Evolutionary conservation across 2,329 filamentous ascomycete species (phyloP).

Genomic region (Ophidiomyces ophidiicola): DNA sequence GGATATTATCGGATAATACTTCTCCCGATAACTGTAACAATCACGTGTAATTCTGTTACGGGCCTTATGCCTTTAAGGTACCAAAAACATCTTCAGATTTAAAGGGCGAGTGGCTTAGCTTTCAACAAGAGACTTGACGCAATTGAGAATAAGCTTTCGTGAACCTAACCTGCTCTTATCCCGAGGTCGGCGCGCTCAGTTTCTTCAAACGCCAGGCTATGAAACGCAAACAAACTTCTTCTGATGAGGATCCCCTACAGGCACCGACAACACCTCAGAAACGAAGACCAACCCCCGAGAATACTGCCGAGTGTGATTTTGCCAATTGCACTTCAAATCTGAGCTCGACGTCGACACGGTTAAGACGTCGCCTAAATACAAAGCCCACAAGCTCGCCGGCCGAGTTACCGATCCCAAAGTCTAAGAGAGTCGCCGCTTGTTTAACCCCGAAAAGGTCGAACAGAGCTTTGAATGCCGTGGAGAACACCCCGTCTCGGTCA

Average conservation of each 20-base stretch:
- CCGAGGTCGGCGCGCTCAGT: too few species aligned
- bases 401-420: constrained; percentile 29
- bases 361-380: constrained; percentile 22
- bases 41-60: too few species aligned
- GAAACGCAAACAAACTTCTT: constrained; percentile 32
- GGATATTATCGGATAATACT: too few species aligned
- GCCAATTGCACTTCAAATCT: constrained; percentile 8
- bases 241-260: constrained; percentile 24
- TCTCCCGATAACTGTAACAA: too few species aligned
- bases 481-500: constrained; percentile 49
- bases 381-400: constrained; percentile 18
- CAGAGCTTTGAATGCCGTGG: constrained; percentile 2
- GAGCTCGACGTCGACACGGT: constrained; percentile 18
- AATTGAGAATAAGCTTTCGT: too few species aligned
- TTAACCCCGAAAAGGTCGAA: constrained; percentile 30
- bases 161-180: too few species aligned
- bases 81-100: too few species aligned
- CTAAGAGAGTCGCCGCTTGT: constrained; percentile 29
- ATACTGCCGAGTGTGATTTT: constrained; percentile 20
- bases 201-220: too few species aligned
- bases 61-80: too few species aligned
- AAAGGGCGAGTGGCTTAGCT: too few species aligned
- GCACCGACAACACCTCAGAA: constrained; percentile 29
- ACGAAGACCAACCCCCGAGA: constrained; percentile 21
- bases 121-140: too few species aligned